Percentiles rank a stretch among this genome's conserved stretches.
Conservation (phyloP, 768 basidiomycete species). For the Xerocomellus dryophilus region DNA sequence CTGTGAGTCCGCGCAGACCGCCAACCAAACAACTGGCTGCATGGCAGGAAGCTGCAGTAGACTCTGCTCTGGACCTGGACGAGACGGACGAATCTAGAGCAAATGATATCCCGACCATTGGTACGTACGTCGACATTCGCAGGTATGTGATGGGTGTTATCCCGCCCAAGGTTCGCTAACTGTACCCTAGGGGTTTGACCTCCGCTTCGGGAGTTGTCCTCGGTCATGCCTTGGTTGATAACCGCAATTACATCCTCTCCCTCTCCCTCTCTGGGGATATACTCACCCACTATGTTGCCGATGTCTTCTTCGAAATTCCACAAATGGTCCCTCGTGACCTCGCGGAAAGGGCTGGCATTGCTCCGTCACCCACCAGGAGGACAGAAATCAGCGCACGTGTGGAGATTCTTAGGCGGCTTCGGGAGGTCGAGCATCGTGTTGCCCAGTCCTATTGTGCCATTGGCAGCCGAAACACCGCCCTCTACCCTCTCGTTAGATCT, state of each 20-base stretch:
- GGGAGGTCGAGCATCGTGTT: conserved; percentile 47
- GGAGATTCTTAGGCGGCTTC: conserved; percentile 57
- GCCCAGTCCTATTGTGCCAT: conserved; percentile 42
- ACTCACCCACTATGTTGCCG: conserved; percentile 45
- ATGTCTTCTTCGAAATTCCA: conserved; percentile 62
- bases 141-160: conserved; percentile 36
- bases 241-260: conserved; percentile 28
- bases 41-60: conserved; percentile 25
- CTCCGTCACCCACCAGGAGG: conserved; percentile 26
- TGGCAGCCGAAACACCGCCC: conserved; percentile 22
- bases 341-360: conserved; percentile 46
- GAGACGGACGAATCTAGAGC: conserved; percentile 11
- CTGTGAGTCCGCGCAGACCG: conserved; percentile 7
- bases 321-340: conserved; percentile 48
- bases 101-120: conserved; percentile 32
- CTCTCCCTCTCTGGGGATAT: conserved; percentile 47
- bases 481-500: conserved; percentile 47
- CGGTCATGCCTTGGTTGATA: conserved; percentile 31
- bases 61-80: conserved; percentile 7
- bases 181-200: conserved; percentile 16
- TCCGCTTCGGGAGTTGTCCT: conserved; percentile 28
- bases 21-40: conserved; percentile 26
- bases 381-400: conserved; percentile 58
- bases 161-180: conserved; percentile 6
- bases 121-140: conserved; percentile 53